Conservation (phyloP, 1,139 yeast genomes). For the Candida glucosophila region DNA sequence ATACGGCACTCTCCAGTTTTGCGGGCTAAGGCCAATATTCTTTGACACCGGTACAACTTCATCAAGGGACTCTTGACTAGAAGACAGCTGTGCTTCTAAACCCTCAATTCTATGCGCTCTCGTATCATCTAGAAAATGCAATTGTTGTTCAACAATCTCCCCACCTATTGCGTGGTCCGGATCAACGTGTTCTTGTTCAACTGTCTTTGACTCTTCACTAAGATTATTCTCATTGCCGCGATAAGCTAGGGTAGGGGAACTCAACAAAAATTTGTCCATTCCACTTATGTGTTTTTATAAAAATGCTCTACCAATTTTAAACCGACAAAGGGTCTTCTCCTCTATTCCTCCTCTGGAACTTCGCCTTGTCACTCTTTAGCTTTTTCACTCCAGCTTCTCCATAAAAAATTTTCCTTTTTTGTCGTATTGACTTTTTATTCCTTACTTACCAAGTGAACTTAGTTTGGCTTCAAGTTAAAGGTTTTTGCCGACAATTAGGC, state of each 20-base stretch:
- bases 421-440: no score
- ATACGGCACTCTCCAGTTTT: no score
- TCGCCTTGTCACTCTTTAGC: no score
- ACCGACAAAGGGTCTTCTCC: neutral
- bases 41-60: conserved; percentile 18
- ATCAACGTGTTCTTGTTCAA: neutral
- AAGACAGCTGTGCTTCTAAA: conserved; percentile 1
- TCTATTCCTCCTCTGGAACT: neutral
- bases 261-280: conserved; percentile 39
- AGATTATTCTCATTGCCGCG: no score
- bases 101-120: conserved; percentile 1
- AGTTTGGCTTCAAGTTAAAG: no score
- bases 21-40: no score
- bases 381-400: no score
- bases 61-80: conserved; percentile 6
- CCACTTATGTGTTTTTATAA: no score
- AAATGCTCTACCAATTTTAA: neutral
- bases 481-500: no score
- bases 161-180: neutral
- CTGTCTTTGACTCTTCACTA: no score
- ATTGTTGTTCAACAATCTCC: neutral
- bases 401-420: no score
- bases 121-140: neutral
- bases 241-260: conserved; percentile 32
- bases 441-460: no score